Evolutionary conservation across 148 eudicot genomes (phyloP).

Genomic region (Limonium bicolor): DNA sequence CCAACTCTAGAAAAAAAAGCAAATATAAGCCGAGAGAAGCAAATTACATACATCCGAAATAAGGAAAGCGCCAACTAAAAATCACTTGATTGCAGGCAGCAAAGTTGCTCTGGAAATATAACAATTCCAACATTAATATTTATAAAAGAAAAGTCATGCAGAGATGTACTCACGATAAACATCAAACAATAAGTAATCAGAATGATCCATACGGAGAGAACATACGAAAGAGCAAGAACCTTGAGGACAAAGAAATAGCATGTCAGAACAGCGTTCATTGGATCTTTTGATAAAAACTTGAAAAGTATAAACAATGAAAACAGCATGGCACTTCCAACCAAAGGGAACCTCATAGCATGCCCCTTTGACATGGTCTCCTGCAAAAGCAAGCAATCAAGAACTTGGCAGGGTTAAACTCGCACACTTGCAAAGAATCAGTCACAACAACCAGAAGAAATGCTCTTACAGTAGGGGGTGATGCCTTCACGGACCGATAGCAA

Average conservation of each 20-base stretch:
- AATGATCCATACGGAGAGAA: constrained; percentile 13
- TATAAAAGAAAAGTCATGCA: not conserved
- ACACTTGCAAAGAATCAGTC: too few species aligned
- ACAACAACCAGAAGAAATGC: too few species aligned
- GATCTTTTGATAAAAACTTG: constrained; percentile 80
- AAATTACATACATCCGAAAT: constrained; percentile 58
- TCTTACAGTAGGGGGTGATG: constrained; percentile 89
- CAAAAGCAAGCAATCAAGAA: constrained; percentile 8
- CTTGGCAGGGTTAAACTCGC: too few species aligned
- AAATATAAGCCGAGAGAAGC: too few species aligned
- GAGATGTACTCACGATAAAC: not conserved
- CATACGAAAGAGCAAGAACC: constrained; percentile 80
- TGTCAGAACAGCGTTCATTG: constrained; percentile 83
- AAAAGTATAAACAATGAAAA: constrained; percentile 78
- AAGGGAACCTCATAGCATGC: constrained; percentile 95
- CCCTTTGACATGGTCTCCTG: constrained; percentile 97
- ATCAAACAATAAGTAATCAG: constrained; percentile 2
- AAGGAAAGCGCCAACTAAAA: constrained; percentile 67
- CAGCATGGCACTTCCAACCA: constrained; percentile 96
- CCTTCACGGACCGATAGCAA: constrained; percentile 85
- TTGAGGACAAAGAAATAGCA: constrained; percentile 83
- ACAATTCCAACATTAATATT: constrained; percentile 2
- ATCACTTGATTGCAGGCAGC: constrained; percentile 60
- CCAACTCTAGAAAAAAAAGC: too few species aligned
- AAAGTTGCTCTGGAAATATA: constrained; percentile 58